A percentile compares a stretch with the other conserved stretches of the same genome.
phyloP scores from a whole-genome alignment of 192 early-diverging fungal genomes.

The Coemansia sp. region DNA sequence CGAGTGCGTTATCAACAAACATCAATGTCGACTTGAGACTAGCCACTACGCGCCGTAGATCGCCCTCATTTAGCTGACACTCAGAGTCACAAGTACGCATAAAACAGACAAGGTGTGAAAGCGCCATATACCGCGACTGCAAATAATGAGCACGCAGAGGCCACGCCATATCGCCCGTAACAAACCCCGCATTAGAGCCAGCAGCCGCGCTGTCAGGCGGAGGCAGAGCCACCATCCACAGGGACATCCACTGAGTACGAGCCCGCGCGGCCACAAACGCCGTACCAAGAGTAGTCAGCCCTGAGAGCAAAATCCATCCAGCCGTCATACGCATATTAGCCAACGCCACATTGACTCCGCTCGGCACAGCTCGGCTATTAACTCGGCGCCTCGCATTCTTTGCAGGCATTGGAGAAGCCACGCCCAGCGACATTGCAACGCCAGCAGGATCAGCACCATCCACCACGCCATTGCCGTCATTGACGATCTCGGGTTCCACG shows the following conservation, averaged over 20 bases:
- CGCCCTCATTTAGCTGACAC: constrained; percentile 4
- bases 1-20: constrained; percentile 55
- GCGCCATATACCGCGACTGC: constrained; percentile 32
- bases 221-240: constrained; percentile 43
- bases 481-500: constrained; percentile 22
- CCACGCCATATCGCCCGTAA: constrained; percentile 37
- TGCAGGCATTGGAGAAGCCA: not conserved
- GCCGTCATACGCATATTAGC: constrained; percentile 31
- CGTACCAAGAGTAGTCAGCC: constrained; percentile 16
- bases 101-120: constrained; percentile 28
- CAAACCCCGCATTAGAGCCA: constrained; percentile 21
- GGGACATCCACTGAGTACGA: constrained; percentile 22
- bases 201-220: constrained; percentile 7
- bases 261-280: constrained; percentile 10
- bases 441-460: constrained; percentile 18
- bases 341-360: constrained; percentile 1
- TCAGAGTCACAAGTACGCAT: not conserved
- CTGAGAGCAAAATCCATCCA: constrained; percentile 43
- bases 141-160: constrained; percentile 23
- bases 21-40: constrained; percentile 27
- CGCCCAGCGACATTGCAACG: constrained; percentile 7
- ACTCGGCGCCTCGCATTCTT: not conserved
- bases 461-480: not conserved
- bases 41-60: not conserved
- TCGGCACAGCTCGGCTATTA: not conserved